These are phyloP conservation scores for Ogataea nitratoaversa DNA, from an alignment of 805 yeast species.

Conservation along the genomic window DNA sequence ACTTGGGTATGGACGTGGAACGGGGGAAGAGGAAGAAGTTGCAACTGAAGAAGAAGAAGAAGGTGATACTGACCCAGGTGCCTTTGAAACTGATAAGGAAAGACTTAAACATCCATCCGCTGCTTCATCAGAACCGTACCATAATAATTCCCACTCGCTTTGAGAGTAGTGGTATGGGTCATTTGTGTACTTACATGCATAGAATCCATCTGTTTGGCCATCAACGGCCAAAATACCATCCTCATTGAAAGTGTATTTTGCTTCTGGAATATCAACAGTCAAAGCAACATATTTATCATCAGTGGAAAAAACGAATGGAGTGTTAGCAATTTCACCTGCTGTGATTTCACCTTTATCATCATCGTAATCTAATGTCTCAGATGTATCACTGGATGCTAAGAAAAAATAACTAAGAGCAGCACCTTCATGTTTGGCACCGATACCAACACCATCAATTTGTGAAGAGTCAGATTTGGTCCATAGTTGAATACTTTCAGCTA, in stretches of 20 bases:
- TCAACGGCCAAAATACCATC: slow-evolving; percentile 18
- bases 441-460: slow-evolving; percentile 26
- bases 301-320: neutral
- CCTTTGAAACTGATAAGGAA: neutral
- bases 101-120: slow-evolving; percentile 5
- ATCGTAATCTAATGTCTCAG: slow-evolving; percentile 22
- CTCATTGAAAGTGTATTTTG: neutral
- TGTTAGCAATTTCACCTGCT: neutral
- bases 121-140: slow-evolving; percentile 14
- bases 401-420: slow-evolving; percentile 42
- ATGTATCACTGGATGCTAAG: slow-evolving; percentile 24
- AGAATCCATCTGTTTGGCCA: slow-evolving; percentile 30
- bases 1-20: neutral
- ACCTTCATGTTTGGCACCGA: slow-evolving; percentile 39
- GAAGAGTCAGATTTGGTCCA: slow-evolving; percentile 22
- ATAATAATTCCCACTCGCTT: slow-evolving; percentile 21
- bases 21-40: slow-evolving; percentile 4
- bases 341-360: neutral
- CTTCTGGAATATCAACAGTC: neutral
- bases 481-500: slow-evolving; percentile 17
- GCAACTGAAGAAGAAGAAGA: slow-evolving; percentile 4
- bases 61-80: neutral
- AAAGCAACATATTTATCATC: neutral
- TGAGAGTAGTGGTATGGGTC: slow-evolving; percentile 39
- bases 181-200: slow-evolving; percentile 36